These are phyloP conservation scores for Spinellus fusiger DNA, from an alignment of 192 early-diverging fungal genomes.

Conservation along the genomic window DNA sequence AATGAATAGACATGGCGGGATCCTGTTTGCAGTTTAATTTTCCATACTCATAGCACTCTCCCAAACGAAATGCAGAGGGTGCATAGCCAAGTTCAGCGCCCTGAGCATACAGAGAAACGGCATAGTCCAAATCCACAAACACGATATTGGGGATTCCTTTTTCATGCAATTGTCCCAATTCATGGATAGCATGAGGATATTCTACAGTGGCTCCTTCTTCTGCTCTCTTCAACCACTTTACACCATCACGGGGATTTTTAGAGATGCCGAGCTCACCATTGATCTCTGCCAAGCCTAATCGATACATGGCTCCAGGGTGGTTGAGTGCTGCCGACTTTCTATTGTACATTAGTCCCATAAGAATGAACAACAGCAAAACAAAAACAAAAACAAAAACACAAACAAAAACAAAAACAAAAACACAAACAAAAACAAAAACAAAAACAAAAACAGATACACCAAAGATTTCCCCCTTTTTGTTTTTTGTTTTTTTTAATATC, in stretches of 20 bases:
- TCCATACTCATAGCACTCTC: conserved; percentile 61
- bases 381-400: background rate
- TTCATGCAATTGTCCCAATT: conserved; percentile 54
- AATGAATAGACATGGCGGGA: conserved; percentile 48
- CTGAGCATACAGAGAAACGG: conserved; percentile 53
- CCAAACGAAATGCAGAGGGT: conserved; percentile 53
- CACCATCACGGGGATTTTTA: conserved; percentile 51
- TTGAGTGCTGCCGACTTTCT: conserved; percentile 63
- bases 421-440: background rate
- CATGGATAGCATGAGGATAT: conserved; percentile 55
- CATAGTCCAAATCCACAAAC: conserved; percentile 58
- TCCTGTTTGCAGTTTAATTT: conserved; percentile 50
- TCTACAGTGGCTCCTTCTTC: conserved; percentile 51
- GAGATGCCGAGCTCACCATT: conserved; percentile 54
- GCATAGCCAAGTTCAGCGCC: conserved; percentile 62
- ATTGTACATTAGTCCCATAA: background rate
- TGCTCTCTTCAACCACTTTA: conserved; percentile 56
- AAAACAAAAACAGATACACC: background rate
- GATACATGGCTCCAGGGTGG: conserved; percentile 63
- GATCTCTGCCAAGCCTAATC: conserved; percentile 53
- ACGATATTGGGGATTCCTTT: conserved; percentile 52
- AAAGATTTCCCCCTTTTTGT: background rate
- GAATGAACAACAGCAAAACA: background rate
- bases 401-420: conserved; percentile 5
- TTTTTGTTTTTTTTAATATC: background rate